phyloP scores from a whole-genome alignment of 352 stramenopile species.

The Thraustochytrium sp. region DNA sequence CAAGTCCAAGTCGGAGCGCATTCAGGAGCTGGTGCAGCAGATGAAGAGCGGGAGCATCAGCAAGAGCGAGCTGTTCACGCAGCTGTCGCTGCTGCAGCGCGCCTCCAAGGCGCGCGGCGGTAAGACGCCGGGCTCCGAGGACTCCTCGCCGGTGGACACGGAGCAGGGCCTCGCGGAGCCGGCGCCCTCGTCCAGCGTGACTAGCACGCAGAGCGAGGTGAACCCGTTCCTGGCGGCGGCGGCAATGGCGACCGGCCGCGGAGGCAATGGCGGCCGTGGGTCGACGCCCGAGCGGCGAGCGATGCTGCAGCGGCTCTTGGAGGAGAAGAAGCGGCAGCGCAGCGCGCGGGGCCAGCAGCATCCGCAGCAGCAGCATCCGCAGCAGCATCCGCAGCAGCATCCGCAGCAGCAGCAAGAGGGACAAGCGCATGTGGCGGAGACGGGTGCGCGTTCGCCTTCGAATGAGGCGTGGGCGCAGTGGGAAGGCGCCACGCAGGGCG shows the following conservation, averaged over 20 bases:
- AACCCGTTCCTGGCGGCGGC: no score
- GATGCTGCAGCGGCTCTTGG: conserved; percentile 4
- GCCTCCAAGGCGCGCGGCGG: neutral
- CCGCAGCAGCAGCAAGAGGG: neutral
- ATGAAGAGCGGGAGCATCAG: conserved; percentile 45
- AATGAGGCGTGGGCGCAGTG: neutral
- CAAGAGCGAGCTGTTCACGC: conserved; percentile 47
- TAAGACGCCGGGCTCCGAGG: neutral
- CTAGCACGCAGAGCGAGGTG: no score
- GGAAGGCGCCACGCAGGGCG: neutral
- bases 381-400: neutral
- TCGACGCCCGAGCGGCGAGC: conserved; percentile 25
- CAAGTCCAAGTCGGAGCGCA: conserved; percentile 26
- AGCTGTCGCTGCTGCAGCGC: conserved; percentile 35
- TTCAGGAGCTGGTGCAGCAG: conserved; percentile 38
- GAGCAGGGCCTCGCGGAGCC: no score
- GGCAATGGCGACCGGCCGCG: no score
- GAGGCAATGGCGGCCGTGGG: neutral
- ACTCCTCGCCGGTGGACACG: neutral
- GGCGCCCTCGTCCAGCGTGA: no score
- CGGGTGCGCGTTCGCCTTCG: no score
- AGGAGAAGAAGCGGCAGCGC: neutral
- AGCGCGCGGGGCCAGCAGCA: neutral
- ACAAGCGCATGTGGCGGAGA: neutral
- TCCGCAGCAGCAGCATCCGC: neutral